Evolutionary conservation across 179 eudicot genomes (phyloP).

Genomic region (Sideroxylon spinosum): DNA sequence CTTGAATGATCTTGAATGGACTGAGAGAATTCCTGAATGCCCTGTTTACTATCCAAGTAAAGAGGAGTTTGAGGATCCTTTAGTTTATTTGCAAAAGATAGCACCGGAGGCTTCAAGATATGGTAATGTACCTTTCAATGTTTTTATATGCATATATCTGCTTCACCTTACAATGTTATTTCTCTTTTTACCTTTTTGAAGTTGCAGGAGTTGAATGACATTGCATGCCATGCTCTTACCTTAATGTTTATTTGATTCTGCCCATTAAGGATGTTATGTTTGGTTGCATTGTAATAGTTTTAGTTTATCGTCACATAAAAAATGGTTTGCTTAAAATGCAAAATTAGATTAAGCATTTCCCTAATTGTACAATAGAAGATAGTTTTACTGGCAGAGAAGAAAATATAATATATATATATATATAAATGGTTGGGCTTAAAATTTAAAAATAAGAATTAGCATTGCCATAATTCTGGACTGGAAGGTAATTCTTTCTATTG

Average conservation of each 20-base stretch:
- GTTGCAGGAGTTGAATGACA: neutral
- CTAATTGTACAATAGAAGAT: too few relatives aligned
- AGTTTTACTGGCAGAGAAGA: too few relatives aligned
- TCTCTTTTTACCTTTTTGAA: neutral
- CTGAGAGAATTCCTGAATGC: conserved; percentile 65
- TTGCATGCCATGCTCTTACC: neutral
- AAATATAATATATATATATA: too few relatives aligned
- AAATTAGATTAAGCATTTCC: neutral
- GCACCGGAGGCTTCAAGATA: conserved; percentile 90
- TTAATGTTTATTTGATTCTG: neutral
- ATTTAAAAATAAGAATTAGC: too few relatives aligned
- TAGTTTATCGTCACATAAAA: neutral
- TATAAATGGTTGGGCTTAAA: too few relatives aligned
- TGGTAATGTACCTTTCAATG: conserved; percentile 37
- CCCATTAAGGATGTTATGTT: neutral
- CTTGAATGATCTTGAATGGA: conserved; percentile 63
- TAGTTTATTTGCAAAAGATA: conserved; percentile 77
- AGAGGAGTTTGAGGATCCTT: conserved; percentile 92
- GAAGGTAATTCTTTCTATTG: too few relatives aligned
- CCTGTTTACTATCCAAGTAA: conserved; percentile 73
- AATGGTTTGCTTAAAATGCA: neutral
- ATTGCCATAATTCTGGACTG: too few relatives aligned
- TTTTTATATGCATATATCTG: neutral
- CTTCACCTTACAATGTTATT: neutral
- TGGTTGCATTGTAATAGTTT: neutral